Evolutionary conservation across 2,329 filamentous ascomycete species (phyloP).

Genomic region (Cryphonectria parasitica): DNA sequence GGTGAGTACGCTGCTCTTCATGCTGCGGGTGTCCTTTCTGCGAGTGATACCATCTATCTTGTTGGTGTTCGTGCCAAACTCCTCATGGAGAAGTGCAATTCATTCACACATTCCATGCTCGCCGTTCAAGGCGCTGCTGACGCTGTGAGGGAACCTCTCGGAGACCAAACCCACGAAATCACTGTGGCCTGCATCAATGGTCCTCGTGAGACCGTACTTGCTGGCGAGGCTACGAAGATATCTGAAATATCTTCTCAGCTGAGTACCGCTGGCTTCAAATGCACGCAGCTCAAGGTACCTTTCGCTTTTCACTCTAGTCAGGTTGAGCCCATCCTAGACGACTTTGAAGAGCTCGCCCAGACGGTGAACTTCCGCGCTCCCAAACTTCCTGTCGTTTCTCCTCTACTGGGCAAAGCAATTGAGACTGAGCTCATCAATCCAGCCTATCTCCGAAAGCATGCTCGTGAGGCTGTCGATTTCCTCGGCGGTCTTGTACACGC

Average conservation of each 20-base stretch:
- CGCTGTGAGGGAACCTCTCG: constrained; percentile 56
- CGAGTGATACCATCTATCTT: constrained; percentile 71
- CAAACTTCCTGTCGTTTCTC: constrained; percentile 67
- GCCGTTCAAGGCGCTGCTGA: constrained; percentile 53
- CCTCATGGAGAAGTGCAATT: constrained; percentile 66
- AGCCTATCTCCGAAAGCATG: constrained; percentile 66
- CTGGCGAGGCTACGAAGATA: constrained; percentile 48
- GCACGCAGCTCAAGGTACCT: constrained; percentile 51
- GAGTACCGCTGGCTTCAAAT: constrained; percentile 44
- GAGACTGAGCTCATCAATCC: constrained; percentile 61
- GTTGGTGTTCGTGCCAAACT: constrained; percentile 70
- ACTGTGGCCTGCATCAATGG: constrained; percentile 76
- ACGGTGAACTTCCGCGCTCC: constrained; percentile 49
- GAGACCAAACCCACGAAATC: constrained; percentile 43
- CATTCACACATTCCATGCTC: constrained; percentile 66
- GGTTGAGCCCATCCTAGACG: constrained; percentile 58
- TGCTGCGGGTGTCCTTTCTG: constrained; percentile 71
- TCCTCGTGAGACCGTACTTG: constrained; percentile 74
- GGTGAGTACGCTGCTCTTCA: constrained; percentile 74
- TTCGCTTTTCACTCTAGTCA: constrained; percentile 60
- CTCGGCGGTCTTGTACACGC: constrained; percentile 63
- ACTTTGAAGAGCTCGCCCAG: constrained; percentile 55
- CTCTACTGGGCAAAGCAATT: constrained; percentile 65
- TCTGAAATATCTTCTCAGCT: constrained; percentile 47
- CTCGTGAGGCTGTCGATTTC: constrained; percentile 72